Evolutionary conservation across 495 filamentous ascomycete species (phyloP).

Genomic region (Choiromyces venosus): DNA sequence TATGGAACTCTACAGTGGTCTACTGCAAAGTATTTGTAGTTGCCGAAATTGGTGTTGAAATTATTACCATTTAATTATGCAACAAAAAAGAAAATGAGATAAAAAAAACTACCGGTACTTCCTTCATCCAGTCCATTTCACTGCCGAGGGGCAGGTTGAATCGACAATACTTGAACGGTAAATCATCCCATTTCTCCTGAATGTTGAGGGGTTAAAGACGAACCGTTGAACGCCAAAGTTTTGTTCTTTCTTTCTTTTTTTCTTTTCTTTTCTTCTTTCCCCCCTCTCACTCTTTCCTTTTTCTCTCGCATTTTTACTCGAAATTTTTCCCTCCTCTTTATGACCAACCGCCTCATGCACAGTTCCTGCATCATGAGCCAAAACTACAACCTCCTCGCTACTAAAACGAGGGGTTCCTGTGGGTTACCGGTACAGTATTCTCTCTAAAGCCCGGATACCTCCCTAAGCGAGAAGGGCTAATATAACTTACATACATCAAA

Average conservation of each 20-base stretch:
- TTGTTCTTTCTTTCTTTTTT: neutral
- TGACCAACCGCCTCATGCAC: neutral
- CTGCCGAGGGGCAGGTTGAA: neutral
- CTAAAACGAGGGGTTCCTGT: neutral
- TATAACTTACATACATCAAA: neutral
- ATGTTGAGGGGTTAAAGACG: neutral
- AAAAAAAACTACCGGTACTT: neutral
- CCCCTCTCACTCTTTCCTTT: neutral
- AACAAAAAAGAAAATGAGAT: neutral
- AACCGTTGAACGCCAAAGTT: conserved; percentile 1
- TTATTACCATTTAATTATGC: neutral
- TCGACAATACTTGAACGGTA: neutral
- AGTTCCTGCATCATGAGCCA: neutral
- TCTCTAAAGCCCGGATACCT: too few species aligned
- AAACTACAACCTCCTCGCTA: conserved; percentile 3
- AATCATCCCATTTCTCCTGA: neutral
- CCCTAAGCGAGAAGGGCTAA: neutral
- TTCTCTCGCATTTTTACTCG: neutral
- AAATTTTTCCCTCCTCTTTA: neutral
- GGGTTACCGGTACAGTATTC: neutral
- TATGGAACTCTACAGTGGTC: neutral
- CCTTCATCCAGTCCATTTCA: neutral
- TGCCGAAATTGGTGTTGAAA: neutral
- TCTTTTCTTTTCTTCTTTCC: neutral
- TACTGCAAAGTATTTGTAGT: neutral